These are phyloP conservation scores for Cladosporium sp. DNA, from an alignment of 2,329 filamentous ascomycete species.

Conservation along the genomic window DNA sequence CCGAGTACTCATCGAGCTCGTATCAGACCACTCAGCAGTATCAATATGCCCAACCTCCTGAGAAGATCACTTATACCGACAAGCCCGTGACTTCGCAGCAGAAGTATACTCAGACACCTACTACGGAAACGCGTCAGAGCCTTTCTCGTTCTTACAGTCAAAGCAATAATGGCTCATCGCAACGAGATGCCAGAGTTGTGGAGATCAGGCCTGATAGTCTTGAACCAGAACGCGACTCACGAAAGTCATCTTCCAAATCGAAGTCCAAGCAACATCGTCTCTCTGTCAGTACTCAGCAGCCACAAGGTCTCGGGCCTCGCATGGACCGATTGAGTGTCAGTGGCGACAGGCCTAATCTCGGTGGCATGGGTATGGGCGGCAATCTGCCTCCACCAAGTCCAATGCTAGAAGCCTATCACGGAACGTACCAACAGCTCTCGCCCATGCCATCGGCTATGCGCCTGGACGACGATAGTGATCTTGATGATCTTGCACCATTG, in stretches of 20 bases:
- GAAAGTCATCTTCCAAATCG: constrained; percentile 13
- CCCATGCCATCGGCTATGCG: constrained; percentile 85
- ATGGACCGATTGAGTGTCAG: constrained; percentile 47
- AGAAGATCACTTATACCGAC: constrained; percentile 41
- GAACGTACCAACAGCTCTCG: constrained; percentile 90
- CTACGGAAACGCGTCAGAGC: constrained; percentile 15
- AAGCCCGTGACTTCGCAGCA: constrained; percentile 25
- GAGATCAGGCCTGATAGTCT: constrained; percentile 39
- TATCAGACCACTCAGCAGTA: constrained; percentile 18
- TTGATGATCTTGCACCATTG: constrained; percentile 45
- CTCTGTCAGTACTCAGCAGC: constrained; percentile 14
- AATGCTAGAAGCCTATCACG: constrained; percentile 84
- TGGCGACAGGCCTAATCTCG: constrained; percentile 40
- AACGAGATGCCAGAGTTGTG: constrained; percentile 33
- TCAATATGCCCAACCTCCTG: constrained; percentile 39
- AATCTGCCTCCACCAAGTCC: constrained; percentile 69
- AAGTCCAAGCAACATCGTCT: constrained; percentile 19
- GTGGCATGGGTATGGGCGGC: constrained; percentile 31
- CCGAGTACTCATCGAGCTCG: constrained; percentile 19
- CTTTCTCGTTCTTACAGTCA: constrained; percentile 19
- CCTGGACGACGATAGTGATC: constrained; percentile 48
- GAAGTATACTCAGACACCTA: constrained; percentile 18
- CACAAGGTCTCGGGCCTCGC: constrained; percentile 34
- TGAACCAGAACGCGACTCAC: constrained; percentile 18
- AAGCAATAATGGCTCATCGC: constrained; percentile 19